These are phyloP conservation scores for Bacterosira constricta DNA, from an alignment of 108 stramenopile species.

Conservation along the genomic window DNA sequence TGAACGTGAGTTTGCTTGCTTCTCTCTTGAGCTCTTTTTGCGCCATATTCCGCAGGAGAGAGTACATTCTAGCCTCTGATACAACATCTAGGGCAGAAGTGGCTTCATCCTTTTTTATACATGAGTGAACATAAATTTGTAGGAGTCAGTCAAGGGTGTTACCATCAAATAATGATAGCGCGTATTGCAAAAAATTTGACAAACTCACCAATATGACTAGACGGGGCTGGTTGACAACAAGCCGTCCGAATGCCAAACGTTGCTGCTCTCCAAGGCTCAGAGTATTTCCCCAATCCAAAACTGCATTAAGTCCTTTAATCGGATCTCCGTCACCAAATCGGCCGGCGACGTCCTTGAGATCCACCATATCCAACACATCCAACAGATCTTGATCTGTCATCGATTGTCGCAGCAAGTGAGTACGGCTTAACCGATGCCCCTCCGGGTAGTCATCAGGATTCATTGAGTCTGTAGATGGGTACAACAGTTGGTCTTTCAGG, in stretches of 20 bases:
- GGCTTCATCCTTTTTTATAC: slow-evolving; percentile 89
- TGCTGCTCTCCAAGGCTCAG: slow-evolving; percentile 97
- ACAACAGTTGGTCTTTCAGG: slow-evolving; percentile 90
- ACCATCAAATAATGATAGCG: neutral
- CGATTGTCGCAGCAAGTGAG: slow-evolving; percentile 52
- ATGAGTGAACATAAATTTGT: neutral
- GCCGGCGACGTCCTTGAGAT: slow-evolving; percentile 66
- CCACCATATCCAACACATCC: slow-evolving; percentile 72
- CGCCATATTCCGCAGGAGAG: slow-evolving; percentile 71
- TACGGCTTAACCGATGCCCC: slow-evolving; percentile 47
- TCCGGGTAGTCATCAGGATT: slow-evolving; percentile 62
- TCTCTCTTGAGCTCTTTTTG: slow-evolving; percentile 44
- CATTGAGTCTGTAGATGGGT: slow-evolving; percentile 63
- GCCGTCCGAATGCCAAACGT: slow-evolving; percentile 90
- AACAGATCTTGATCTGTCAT: slow-evolving; percentile 64
- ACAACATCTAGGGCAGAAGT: slow-evolving; percentile 84
- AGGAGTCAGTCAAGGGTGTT: neutral
- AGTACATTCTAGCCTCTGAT: slow-evolving; percentile 89
- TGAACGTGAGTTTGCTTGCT: too few relatives aligned
- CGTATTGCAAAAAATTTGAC: neutral
- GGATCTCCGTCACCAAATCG: slow-evolving; percentile 84
- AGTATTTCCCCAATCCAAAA: slow-evolving; percentile 89
- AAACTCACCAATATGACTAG: slow-evolving; percentile 74
- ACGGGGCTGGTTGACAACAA: slow-evolving; percentile 86
- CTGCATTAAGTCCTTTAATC: slow-evolving; percentile 66